Percentiles rank a stretch among this genome's conserved stretches.
Conservation (phyloP, 2,329 filamentous ascomycete species). For the Fusarium sp. region DNA sequence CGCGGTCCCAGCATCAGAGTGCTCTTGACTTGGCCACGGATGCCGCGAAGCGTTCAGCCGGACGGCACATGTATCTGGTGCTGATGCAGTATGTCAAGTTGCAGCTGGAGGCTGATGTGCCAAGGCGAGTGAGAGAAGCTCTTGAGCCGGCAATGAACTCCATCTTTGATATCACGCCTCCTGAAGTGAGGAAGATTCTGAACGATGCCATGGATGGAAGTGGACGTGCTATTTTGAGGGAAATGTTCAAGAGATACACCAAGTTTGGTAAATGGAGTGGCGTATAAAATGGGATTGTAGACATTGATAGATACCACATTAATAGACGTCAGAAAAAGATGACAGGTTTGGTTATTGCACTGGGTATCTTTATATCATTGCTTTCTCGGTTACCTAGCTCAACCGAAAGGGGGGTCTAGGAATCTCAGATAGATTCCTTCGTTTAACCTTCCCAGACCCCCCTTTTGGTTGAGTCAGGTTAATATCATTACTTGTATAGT, state of each 20-base stretch:
- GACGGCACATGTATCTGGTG: conserved; percentile 70
- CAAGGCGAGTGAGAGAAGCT: conserved; percentile 62
- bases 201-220: conserved; percentile 69
- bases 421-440: no score
- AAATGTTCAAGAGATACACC: conserved; percentile 68
- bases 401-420: no score
- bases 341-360: conserved; percentile 23
- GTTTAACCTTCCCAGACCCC: no score
- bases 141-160: conserved; percentile 69
- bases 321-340: conserved; percentile 20
- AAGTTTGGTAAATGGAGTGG: conserved; percentile 74
- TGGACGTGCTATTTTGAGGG: conserved; percentile 67
- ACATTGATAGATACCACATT: conserved; percentile 35
- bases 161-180: conserved; percentile 67
- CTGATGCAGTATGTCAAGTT: conserved; percentile 69
- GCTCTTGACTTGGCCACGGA: conserved; percentile 69
- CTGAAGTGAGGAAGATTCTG: conserved; percentile 65
- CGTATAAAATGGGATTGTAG: conserved; percentile 52
- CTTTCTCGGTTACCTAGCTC: not conserved
- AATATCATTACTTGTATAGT: conserved; percentile 1
- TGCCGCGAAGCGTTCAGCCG: conserved; percentile 69
- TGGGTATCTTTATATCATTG: conserved; percentile 34
- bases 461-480: no score
- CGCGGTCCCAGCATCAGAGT: conserved; percentile 56
- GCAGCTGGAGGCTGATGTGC: conserved; percentile 66